Base-by-base conservation (phyloP, 2,329 filamentous ascomycete genomes). In the Thelonectria blattea region DNA sequence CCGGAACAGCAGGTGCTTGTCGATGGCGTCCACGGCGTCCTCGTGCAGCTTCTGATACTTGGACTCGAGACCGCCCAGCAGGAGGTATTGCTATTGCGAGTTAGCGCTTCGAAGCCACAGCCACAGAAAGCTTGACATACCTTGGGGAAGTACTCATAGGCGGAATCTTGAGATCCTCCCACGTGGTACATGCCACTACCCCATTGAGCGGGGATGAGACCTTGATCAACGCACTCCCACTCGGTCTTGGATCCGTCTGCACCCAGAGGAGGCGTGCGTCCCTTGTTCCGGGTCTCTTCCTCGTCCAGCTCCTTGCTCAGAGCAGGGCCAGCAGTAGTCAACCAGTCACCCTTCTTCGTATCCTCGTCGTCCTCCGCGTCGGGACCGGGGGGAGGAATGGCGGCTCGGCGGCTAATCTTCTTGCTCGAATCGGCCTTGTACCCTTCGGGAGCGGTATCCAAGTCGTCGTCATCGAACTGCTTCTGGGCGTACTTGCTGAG, bases 1-100 rank as follows among this genome's bases (percentile, higher is more conserved):
- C 5, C 89, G 85, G 76, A 87, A 96, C 58, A 96, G 85, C 10
- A 96, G 81, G 73, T 91, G 84, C 65, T 92, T 83, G 65, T 90
- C 90, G 37, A 89, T 85, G 0, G 87, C 87, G 5, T 89, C 85
- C 30, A 89, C 84, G 4, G 87, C 84, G 58, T 85, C 85, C 59
- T 89, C 81, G 72, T 96, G 92, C 76, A 96, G 84, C 18, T 83
- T 83, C 62, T 83, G 81, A 74, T 96, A 96, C 72, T 92, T 91
- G 30, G 83, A 78, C 63, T 89, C 86, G 1, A 88, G 81, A 1
- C 92, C 93, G 58, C 91, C 91, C 2, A 96, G 84, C 5, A 96
- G 83, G 12, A 95, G 78, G 71, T 89, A 90, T 71, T 79, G 70
- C 78, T 93, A 80, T 71, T 2, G 87, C 39, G 11, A 10, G 52